phyloP scores from a whole-genome alignment of 2,329 filamentous ascomycete genomes.

The Pseudopyricularia cyperi region DNA sequence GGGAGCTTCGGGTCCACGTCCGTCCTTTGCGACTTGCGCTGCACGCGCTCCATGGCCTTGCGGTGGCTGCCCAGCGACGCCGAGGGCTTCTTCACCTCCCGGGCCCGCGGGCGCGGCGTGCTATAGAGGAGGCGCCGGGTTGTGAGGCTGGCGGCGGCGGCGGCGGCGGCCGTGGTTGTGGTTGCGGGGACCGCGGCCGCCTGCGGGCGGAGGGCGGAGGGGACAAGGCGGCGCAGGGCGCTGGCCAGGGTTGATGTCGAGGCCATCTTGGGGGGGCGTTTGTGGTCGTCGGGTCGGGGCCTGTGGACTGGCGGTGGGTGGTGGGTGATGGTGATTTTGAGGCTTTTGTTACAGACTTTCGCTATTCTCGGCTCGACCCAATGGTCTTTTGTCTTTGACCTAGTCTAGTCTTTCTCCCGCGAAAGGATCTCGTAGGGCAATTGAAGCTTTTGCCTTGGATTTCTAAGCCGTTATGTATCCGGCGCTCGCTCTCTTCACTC shows the following conservation, averaged over 20 bases:
- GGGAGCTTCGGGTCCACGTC: conserved; percentile 18
- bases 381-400: no score
- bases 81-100: neutral
- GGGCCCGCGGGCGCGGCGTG: neutral
- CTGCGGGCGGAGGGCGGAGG: neutral
- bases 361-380: no score
- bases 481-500: no score
- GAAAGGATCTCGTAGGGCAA: no score
- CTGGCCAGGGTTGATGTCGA: neutral
- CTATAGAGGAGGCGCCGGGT: neutral
- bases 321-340: neutral
- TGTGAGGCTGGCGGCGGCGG: neutral
- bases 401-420: no score
- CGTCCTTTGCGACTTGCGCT: conserved; percentile 5
- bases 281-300: neutral
- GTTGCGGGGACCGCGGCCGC: neutral
- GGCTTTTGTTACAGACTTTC: no score
- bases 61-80: neutral
- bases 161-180: neutral
- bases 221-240: neutral
- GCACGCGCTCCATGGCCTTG: neutral
- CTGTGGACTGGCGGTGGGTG: neutral
- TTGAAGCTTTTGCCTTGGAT: no score
- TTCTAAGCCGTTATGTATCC: no score
- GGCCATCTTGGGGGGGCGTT: neutral